Percentiles rank a stretch among this genome's conserved stretches.
Evolutionary conservation across 1,284 basidiomycete genomes (phyloP).

Genomic region (Trichosporon coremiiforme): DNA sequence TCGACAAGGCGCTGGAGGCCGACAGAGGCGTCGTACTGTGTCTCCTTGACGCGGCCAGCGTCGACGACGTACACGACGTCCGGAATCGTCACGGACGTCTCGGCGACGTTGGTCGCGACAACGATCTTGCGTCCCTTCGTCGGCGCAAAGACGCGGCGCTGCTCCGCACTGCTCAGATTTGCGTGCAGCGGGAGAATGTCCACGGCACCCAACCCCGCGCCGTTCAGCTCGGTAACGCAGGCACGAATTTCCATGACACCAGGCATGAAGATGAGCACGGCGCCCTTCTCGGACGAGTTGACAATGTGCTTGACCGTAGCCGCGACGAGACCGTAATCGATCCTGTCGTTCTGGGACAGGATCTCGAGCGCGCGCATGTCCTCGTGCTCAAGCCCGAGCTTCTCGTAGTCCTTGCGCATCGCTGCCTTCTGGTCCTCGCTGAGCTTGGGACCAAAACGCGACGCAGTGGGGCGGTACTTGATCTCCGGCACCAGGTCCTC

Average conservation of each 20-base stretch:
- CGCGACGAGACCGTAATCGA: conserved; percentile 78
- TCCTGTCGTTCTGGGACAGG: conserved; percentile 65
- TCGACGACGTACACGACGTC: conserved; percentile 86
- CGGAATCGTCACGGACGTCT: conserved; percentile 94
- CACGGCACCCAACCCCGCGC: conserved; percentile 57
- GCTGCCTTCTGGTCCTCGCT: conserved; percentile 61
- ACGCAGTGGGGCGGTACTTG: conserved; percentile 56
- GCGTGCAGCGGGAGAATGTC: conserved; percentile 84
- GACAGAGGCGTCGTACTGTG: conserved; percentile 73
- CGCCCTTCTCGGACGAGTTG: conserved; percentile 61
- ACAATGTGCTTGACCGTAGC: conserved; percentile 69
- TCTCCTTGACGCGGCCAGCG: conserved; percentile 86
- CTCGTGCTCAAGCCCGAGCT: conserved; percentile 63
- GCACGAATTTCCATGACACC: conserved; percentile 85
- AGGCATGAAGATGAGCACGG: conserved; percentile 83
- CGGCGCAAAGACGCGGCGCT: conserved; percentile 78
- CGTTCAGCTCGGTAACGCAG: conserved; percentile 70
- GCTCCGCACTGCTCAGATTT: conserved; percentile 82
- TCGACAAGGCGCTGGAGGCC: conserved; percentile 78
- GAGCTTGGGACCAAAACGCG: conserved; percentile 57
- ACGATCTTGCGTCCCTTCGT: conserved; percentile 79
- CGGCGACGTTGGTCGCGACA: conserved; percentile 78
- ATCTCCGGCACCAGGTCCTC: conserved; percentile 72
- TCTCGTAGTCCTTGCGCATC: conserved; percentile 61
- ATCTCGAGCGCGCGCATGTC: conserved; percentile 64